Conservation (phyloP, 2,329 filamentous ascomycete genomes). For the Botrytis fragariae region DNA sequence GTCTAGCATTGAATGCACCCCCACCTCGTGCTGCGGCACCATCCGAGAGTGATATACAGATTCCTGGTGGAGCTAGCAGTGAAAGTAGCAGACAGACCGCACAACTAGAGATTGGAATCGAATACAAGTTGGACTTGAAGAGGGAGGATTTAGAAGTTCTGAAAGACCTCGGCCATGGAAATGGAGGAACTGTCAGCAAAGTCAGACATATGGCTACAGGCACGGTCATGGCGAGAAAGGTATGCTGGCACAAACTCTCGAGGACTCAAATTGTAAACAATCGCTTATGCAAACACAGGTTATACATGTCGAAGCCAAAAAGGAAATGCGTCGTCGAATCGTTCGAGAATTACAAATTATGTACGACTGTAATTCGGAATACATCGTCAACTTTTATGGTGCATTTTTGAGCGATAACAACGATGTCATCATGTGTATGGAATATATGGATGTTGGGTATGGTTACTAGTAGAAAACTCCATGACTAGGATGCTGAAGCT, state of each 20-base stretch:
- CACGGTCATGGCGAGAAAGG: constrained; percentile 97
- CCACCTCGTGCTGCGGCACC: constrained; percentile 69
- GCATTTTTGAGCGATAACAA: constrained; percentile 95
- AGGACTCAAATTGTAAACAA: neutral
- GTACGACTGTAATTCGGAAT: constrained; percentile 94
- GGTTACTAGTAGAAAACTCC: constrained; percentile 40
- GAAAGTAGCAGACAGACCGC: constrained; percentile 58
- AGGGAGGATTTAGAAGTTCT: constrained; percentile 90
- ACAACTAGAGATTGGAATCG: constrained; percentile 89
- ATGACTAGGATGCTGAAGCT: constrained; percentile 26
- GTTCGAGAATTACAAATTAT: constrained; percentile 97
- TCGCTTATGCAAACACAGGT: constrained; percentile 54
- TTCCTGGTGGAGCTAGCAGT: constrained; percentile 58
- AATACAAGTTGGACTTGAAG: constrained; percentile 89
- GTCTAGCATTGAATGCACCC: constrained; percentile 79
- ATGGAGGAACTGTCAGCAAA: constrained; percentile 97
- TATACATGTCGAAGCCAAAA: constrained; percentile 97
- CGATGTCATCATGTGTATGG: constrained; percentile 99
- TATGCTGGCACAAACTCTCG: constrained; percentile 42
- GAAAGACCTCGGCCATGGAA: constrained; percentile 92
- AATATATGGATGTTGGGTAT: constrained; percentile 99
- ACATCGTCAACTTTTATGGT: constrained; percentile 97
- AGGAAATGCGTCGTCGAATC: constrained; percentile 94
- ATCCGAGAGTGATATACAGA: constrained; percentile 67
- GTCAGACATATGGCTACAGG: constrained; percentile 93